A percentile compares a stretch with the other conserved stretches of the same genome.
Conservation (phyloP, 306 rosid species). For the Hylodesmum podocarpum region DNA sequence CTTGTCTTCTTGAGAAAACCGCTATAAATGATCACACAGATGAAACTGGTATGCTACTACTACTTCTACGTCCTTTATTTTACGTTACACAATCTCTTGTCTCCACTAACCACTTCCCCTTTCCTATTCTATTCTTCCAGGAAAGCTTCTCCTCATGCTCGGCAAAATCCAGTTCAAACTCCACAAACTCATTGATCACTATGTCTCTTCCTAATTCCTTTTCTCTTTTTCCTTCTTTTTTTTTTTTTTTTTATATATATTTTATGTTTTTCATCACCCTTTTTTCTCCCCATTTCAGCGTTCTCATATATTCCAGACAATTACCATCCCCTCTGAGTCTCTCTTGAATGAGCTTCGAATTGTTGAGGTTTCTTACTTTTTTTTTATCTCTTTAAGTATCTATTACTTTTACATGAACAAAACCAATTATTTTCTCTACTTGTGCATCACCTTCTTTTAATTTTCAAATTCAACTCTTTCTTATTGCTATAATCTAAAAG, state of each 20-base stretch:
- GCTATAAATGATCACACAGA: constrained; percentile 87
- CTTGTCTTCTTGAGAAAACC: constrained; percentile 96
- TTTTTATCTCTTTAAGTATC: constrained; percentile 12
- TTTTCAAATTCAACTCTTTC: background rate
- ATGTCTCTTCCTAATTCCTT: constrained; percentile 48
- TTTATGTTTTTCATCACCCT: background rate
- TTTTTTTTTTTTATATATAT: constrained; percentile 3
- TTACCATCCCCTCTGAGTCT: constrained; percentile 91
- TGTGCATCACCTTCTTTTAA: background rate
- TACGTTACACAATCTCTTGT: too few relatives aligned
- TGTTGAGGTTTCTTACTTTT: constrained; percentile 69
- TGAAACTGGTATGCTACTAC: constrained; percentile 60
- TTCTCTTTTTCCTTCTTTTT: background rate
- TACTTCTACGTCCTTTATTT: too few relatives aligned
- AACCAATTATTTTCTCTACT: background rate
- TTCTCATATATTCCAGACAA: constrained; percentile 82
- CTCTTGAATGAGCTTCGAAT: constrained; percentile 93
- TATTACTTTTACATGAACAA: background rate
- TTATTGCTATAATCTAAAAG: background rate
- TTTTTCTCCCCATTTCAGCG: constrained; percentile 62
- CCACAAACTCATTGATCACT: constrained; percentile 79
- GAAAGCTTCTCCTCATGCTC: constrained; percentile 71
- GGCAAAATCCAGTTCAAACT: constrained; percentile 84
- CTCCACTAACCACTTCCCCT: background rate
- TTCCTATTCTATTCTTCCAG: constrained; percentile 39